Base-by-base conservation (phyloP, 768 basidiomycete genomes). In the Amanita fuliginea region DNA sequence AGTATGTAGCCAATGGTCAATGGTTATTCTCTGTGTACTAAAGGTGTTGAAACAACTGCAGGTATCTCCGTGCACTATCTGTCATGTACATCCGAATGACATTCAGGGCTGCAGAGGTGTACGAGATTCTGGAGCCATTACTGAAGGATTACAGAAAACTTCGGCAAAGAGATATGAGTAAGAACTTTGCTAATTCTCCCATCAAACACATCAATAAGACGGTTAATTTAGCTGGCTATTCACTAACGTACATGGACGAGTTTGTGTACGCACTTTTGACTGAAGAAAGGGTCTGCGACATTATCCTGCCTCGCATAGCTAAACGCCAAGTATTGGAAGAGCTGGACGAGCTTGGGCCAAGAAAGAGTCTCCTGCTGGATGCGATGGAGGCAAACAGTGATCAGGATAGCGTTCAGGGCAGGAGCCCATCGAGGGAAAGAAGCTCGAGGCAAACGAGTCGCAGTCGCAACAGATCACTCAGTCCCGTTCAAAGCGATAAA, bases 41-140 rank as follows among this genome's bases (percentile, higher is more conserved):
- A 32, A 47, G 51, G 18, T 37, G 45, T 26, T 55, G 18, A 53
- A 43, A 5, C 46, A 18, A 19, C 54, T 6, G 4, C 53, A 97
- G 95, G 63, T 99, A 99, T 63, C 72, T 99, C 54, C 78, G 96
- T 54, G 95, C 95, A 0, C 69, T 99, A 21, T 90, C 95, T 3
- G 91, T 83, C 4, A 77, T 98, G 64, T 99, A 99, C 60, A 77
- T 98, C 53, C 86, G 96, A 35, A 83, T 99, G 75, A 97, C 94
- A 3, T 99, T 98, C 64, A 75, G 78, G 34, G 75, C 92, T 3
- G 81, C 80, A 41, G 95, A 98, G 53, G 87, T 95, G 3, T 97
- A 91, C 60, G 93, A 96, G 59, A 69, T 90, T 18, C 74, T 99
- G 5, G 96, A 99, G 64, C 96, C 96, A 2, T 66, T 98, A 11